Conservation (phyloP, 805 yeast species). For the Candida taoyuanica region DNA sequence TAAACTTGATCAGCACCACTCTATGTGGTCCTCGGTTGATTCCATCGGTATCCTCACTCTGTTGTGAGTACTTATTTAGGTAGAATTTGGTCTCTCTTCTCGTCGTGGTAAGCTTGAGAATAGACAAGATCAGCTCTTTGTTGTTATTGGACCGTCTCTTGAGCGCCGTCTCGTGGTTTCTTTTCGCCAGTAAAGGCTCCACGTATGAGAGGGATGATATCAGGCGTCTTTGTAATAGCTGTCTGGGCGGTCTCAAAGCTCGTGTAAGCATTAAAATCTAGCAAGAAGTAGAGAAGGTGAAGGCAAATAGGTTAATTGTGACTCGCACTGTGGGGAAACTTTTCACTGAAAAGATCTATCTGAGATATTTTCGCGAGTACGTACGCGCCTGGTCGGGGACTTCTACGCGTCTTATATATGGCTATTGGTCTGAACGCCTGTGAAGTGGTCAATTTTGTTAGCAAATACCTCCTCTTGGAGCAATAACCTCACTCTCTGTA, state of each 20-base stretch:
- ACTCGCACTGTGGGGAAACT: not conserved
- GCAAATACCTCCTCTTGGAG: not conserved
- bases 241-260: not conserved
- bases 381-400: not conserved
- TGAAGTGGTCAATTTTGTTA: not conserved
- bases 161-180: slow-evolving; percentile 6
- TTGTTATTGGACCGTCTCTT: slow-evolving; percentile 37
- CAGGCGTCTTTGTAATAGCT: not conserved
- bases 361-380: too few species aligned
- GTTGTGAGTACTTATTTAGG: slow-evolving; percentile 58
- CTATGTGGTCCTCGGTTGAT: slow-evolving; percentile 27
- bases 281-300: too few species aligned
- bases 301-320: too few species aligned
- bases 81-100: slow-evolving; percentile 87
- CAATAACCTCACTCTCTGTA: too few species aligned
- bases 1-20: slow-evolving; percentile 26
- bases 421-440: not conserved
- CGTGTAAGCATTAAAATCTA: not conserved
- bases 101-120: slow-evolving; percentile 85
- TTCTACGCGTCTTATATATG: not conserved
- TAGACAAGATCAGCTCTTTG: slow-evolving; percentile 73
- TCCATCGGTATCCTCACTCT: slow-evolving; percentile 21
- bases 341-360: too few species aligned
- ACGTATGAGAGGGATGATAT: slow-evolving; percentile 5
- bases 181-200: slow-evolving; percentile 6